Evolutionary conservation across 208 protist species (phyloP).

Genomic region (Wallacemonas collosoma): DNA sequence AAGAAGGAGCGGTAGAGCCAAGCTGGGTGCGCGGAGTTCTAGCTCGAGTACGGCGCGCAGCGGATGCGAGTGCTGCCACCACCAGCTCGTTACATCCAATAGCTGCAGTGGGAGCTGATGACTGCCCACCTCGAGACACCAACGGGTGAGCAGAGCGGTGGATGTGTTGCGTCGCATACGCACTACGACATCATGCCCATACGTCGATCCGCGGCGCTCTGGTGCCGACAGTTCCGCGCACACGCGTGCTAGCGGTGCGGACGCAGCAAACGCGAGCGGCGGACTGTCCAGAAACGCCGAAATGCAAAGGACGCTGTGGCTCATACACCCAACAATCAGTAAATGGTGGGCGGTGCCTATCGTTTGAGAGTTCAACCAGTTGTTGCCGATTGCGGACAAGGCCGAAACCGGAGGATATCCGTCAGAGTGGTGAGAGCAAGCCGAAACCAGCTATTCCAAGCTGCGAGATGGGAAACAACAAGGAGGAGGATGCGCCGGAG

Average conservation of each 20-base stretch:
- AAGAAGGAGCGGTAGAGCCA: background rate
- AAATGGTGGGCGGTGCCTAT: background rate
- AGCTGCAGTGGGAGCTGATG: conserved; percentile 1
- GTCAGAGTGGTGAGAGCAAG: no score
- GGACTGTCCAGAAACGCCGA: background rate
- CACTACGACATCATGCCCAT: background rate
- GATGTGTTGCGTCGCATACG: background rate
- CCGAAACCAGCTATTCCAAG: no score
- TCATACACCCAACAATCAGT: conserved; percentile 1
- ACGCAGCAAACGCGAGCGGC: conserved; percentile 6
- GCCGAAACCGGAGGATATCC: no score
- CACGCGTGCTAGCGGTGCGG: background rate
- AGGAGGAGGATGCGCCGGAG: no score
- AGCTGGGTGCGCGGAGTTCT: background rate
- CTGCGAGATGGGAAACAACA: no score
- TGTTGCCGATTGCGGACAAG: no score
- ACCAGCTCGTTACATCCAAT: background rate
- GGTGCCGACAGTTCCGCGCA: background rate
- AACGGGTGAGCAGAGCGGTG: background rate
- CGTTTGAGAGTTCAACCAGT: no score
- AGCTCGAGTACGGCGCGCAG: background rate
- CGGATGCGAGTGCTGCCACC: conserved; percentile 7
- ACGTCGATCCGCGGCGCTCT: background rate
- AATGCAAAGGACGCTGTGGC: background rate
- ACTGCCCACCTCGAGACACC: conserved; percentile 9